Percentiles rank a stretch among this genome's conserved stretches.
These are phyloP conservation scores for Pyrenochaeta sp. DNA, from an alignment of 2,329 filamentous ascomycete species.

Conservation along the genomic window DNA sequence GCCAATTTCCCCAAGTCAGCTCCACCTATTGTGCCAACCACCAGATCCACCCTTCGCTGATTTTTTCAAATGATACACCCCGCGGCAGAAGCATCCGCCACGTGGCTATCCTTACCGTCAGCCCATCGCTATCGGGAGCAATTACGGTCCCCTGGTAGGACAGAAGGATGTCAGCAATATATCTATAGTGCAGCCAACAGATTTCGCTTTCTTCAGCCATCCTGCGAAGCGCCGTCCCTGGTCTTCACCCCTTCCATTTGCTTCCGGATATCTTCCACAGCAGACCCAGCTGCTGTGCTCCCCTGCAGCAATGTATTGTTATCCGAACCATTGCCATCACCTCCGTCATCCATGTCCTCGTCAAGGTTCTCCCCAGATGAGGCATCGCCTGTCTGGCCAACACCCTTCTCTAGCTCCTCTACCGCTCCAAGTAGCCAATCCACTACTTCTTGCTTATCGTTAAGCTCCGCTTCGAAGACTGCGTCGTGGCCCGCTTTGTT, in stretches of 20 bases:
- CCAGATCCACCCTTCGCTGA: background rate
- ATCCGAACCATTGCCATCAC: conserved; percentile 18
- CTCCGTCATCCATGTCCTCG: conserved; percentile 23
- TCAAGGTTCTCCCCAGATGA: conserved; percentile 39
- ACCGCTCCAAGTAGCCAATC: conserved; percentile 58
- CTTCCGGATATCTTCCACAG: conserved; percentile 42
- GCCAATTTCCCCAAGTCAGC: background rate
- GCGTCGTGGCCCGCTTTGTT: conserved; percentile 83
- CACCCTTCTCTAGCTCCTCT: conserved; percentile 51
- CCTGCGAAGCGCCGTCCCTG: conserved; percentile 25
- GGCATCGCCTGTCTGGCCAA: conserved; percentile 48
- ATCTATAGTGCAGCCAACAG: conserved; percentile 27
- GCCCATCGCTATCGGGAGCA: conserved; percentile 20
- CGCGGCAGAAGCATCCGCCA: conserved; percentile 18
- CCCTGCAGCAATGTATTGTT: conserved; percentile 11
- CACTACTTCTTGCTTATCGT: conserved; percentile 59
- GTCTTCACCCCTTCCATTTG: conserved; percentile 45
- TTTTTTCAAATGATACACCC: background rate
- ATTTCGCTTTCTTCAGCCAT: conserved; percentile 31
- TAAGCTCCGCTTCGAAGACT: conserved; percentile 60
- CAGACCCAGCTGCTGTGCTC: conserved; percentile 14
- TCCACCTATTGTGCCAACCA: background rate
- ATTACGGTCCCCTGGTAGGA: conserved; percentile 16
- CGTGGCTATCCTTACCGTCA: conserved; percentile 23
- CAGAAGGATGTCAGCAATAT: conserved; percentile 32